Conservation (phyloP, 1,139 yeast species). For the Saccharomyces pastorianus region DNA sequence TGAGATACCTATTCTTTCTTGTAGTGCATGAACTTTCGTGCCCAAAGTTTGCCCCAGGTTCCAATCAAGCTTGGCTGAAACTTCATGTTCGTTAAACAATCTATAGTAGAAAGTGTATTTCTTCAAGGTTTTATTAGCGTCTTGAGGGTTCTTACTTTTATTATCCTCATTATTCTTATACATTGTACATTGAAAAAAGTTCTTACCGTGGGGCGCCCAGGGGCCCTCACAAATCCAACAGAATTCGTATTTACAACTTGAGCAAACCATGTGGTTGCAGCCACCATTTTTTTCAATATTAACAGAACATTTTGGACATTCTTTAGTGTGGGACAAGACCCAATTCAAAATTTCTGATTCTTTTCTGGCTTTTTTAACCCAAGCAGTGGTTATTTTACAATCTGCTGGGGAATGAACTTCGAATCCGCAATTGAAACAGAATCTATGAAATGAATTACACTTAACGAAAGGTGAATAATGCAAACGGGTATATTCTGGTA, state of each 20-base stretch:
- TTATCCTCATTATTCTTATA: constrained; percentile 39
- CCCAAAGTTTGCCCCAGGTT: constrained; percentile 57
- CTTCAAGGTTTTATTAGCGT: constrained; percentile 41
- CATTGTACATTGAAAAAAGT: constrained; percentile 53
- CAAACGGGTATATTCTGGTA: constrained; percentile 28
- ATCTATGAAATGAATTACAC: constrained; percentile 61
- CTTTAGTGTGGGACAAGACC: constrained; percentile 82
- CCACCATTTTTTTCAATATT: constrained; percentile 82
- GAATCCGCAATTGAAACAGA: constrained; percentile 70
- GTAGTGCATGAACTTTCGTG: constrained; percentile 55
- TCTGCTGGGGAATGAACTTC: constrained; percentile 83
- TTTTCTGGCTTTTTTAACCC: constrained; percentile 77
- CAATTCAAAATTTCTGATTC: constrained; percentile 87
- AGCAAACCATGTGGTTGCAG: constrained; percentile 91
- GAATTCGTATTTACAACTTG: constrained; percentile 67
- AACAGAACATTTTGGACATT: constrained; percentile 54
- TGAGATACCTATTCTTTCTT: constrained; percentile 55
- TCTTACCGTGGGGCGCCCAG: constrained; percentile 68
- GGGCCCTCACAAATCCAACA: constrained; percentile 87
- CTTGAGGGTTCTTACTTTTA: constrained; percentile 27
- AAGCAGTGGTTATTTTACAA: constrained; percentile 56
- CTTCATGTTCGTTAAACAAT: constrained; percentile 68
- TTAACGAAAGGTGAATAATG: constrained; percentile 54
- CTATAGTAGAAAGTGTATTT: constrained; percentile 73
- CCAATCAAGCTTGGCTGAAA: constrained; percentile 67